Conservation (phyloP, 495 filamentous ascomycete genomes). For the Penicillium lividum region DNA sequence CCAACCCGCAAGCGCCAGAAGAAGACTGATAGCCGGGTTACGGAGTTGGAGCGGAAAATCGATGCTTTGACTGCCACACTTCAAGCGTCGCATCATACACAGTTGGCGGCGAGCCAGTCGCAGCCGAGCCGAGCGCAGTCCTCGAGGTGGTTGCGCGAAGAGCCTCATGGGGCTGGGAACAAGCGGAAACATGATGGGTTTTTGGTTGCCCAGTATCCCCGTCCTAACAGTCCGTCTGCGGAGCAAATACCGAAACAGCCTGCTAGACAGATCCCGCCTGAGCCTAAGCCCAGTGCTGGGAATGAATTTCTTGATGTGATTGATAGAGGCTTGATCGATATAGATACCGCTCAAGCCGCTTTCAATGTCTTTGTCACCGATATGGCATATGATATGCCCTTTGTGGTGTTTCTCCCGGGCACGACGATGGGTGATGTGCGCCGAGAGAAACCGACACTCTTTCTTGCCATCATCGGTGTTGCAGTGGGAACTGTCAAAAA, state of each 20-base stretch:
- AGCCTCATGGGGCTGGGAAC: slow-evolving; percentile 17
- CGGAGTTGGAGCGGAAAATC: slow-evolving; percentile 93
- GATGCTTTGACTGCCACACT: slow-evolving; percentile 81
- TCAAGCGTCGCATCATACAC: slow-evolving; percentile 47
- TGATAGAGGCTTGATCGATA: slow-evolving; percentile 66
- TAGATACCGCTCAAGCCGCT: slow-evolving; percentile 59
- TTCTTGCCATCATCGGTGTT: slow-evolving; percentile 73
- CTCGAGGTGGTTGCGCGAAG: slow-evolving; percentile 19
- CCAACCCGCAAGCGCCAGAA: slow-evolving; percentile 87
- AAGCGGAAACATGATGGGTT: slow-evolving; percentile 27
- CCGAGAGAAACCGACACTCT: slow-evolving; percentile 72
- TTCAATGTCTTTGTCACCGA: slow-evolving; percentile 69
- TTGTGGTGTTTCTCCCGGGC: slow-evolving; percentile 70
- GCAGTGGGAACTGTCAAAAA: slow-evolving; percentile 65
- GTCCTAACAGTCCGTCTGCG: slow-evolving; percentile 27
- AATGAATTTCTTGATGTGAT: slow-evolving; percentile 63
- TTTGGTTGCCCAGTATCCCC: slow-evolving; percentile 23
- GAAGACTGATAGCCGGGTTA: slow-evolving; percentile 89
- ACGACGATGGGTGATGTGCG: slow-evolving; percentile 69
- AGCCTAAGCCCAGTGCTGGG: slow-evolving; percentile 12
- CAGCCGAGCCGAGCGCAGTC: slow-evolving; percentile 8
- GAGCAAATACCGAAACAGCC: slow-evolving; percentile 22
- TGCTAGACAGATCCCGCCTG: slow-evolving; percentile 12
- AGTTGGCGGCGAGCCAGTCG: slow-evolving; percentile 5
- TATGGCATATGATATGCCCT: slow-evolving; percentile 73